A percentile compares a stretch with the other conserved stretches of the same genome.
These are phyloP conservation scores for Discostella stelligeroides DNA, from an alignment of 108 stramenopile species.

Conservation along the genomic window DNA sequence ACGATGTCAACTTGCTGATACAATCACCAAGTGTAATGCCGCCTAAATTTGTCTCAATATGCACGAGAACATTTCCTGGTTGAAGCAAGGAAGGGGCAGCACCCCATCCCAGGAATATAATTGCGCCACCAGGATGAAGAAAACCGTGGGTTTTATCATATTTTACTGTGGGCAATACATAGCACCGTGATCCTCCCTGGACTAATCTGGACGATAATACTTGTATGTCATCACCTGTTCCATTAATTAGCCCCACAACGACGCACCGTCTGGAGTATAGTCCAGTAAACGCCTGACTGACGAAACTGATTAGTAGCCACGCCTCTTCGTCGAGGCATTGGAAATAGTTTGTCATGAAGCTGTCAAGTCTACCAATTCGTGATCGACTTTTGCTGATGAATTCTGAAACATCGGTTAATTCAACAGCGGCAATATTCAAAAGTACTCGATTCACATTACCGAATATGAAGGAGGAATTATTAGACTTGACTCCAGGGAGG, in stretches of 20 bases:
- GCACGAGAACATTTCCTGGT: conserved; percentile 69
- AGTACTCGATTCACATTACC: conserved; percentile 66
- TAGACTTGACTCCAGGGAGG: conserved; percentile 68
- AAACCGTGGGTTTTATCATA: conserved; percentile 68
- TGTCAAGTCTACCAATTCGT: conserved; percentile 61
- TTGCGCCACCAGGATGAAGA: conserved; percentile 71
- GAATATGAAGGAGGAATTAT: conserved; percentile 64
- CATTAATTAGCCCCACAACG: conserved; percentile 78
- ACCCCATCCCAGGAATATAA: conserved; percentile 81
- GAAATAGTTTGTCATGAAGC: conserved; percentile 60
- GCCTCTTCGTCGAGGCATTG: conserved; percentile 72
- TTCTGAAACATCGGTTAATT: conserved; percentile 59
- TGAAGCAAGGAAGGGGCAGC: conserved; percentile 68
- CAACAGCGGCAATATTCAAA: conserved; percentile 36
- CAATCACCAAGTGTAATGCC: conserved; percentile 58
- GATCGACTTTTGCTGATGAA: conserved; percentile 70
- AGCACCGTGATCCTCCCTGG: conserved; percentile 78
- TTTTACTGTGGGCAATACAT: conserved; percentile 67
- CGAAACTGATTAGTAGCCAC: conserved; percentile 69
- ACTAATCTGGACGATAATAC: conserved; percentile 69
- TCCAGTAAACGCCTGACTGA: conserved; percentile 76
- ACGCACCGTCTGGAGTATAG: conserved; percentile 75
- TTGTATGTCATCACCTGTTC: conserved; percentile 67
- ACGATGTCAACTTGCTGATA: conserved; percentile 53
- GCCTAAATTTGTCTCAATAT: conserved; percentile 81